Evolutionary conservation across 169 alveolate genomes (phyloP), one percentile per base, ranked within the genome.

Genomic region (Theileria parva): DNA sequence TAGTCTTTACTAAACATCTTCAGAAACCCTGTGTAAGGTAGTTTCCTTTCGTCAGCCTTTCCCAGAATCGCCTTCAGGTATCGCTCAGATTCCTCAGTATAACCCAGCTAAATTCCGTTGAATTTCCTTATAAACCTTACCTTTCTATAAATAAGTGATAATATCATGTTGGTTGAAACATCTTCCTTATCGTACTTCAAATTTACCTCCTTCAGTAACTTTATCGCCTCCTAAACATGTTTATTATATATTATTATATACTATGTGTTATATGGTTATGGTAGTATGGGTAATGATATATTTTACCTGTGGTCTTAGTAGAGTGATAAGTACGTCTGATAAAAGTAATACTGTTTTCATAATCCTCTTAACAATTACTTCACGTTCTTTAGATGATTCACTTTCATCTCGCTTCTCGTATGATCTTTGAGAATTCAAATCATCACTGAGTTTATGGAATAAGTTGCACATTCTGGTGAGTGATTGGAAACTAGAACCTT

Each of bases 401-500:
- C 30, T 27, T 2, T 34, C 69, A 11, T 61, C 69, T n/a, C 15
- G 15, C 69, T 61, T 61, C 17, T 61, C 69, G 9, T 37, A 37
- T 37, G 48, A 37, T 8, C 48, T 8, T 37, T 37, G 48, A 37
- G 13, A 6, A 4, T 27, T 27, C 69, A 61, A 27, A 11, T 61
- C 69, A 13, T n/a, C 25, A 4, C 2, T 19, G 32, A 61, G 50
- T 27, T 61, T 9, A 27, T 61, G 27, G 51, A 68, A 64, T 9
- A 80, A 69, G 15, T 57, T 34, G 55, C 63, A 32, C 0, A 80
- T 21, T 55, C 88, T 19, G 12, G 72, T 81, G 6, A 80, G 69
- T 6, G 88, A 64, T 3, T 75, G 60, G 81, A 72, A 70, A 1
- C 72, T 63, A 44, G 81, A 70, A 2, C 88, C 88, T 72, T 57